Conservation (phyloP, 1,139 yeast species). For the Candida neerlandica region DNA sequence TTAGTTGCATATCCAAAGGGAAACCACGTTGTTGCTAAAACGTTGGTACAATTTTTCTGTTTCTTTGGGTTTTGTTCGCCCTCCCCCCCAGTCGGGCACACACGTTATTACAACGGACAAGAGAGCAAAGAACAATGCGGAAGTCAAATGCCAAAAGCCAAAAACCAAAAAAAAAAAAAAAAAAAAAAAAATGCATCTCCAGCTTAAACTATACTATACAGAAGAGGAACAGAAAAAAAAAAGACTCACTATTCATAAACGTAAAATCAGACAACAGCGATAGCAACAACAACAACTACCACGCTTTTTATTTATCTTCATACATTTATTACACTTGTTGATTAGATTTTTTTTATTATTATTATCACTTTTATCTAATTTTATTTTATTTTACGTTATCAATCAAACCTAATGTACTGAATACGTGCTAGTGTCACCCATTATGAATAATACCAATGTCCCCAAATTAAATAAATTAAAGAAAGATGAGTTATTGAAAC, state of each 20-base stretch:
- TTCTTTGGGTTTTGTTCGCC: too few species aligned
- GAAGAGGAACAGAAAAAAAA: neutral
- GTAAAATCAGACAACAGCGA: neutral
- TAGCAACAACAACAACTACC: neutral
- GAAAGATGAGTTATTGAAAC: constrained; percentile 44
- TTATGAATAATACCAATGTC: constrained; percentile 16
- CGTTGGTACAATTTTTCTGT: too few species aligned
- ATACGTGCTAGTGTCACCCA: constrained; percentile 5
- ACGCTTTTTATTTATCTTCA: neutral
- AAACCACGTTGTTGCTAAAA: too few species aligned
- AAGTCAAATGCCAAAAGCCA: too few species aligned
- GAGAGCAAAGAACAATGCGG: too few species aligned
- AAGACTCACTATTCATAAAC: neutral
- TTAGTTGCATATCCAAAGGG: too few species aligned
- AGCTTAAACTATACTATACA: neutral
- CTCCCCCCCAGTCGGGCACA: too few species aligned
- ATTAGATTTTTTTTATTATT: neutral
- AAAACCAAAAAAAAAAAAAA: too few species aligned
- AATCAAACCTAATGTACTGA: neutral
- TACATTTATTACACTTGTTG: neutral
- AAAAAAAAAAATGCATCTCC: neutral
- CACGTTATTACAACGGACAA: too few species aligned
- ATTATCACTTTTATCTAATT: too few species aligned
- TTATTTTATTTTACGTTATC: neutral
- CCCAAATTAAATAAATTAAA: constrained; percentile 29